Conservation (phyloP, 2,329 filamentous ascomycete species). For the Stachybotrys chlorohalonatus region DNA sequence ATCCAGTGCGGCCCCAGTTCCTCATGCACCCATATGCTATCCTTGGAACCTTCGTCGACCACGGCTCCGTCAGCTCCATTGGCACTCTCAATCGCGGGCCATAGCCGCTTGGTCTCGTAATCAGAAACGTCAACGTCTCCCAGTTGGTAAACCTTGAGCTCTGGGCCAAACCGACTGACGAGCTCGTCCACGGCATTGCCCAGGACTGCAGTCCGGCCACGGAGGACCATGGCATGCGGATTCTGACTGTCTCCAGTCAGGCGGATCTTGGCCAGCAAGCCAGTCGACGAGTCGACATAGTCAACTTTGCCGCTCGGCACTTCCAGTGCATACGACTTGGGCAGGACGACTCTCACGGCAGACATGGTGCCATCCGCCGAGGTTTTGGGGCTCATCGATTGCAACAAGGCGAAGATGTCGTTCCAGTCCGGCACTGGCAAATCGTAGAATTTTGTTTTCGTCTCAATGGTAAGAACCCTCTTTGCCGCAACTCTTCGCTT, state of each 20-base stretch:
- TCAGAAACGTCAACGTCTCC: conserved; percentile 24
- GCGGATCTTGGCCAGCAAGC: conserved; percentile 21
- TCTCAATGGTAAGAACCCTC: not conserved
- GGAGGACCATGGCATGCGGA: conserved; percentile 21
- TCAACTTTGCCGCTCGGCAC: conserved; percentile 22
- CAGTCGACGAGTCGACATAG: conserved; percentile 24
- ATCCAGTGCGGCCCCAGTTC: conserved; percentile 21
- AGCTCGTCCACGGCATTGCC: conserved; percentile 25
- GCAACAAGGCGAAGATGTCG: conserved; percentile 26
- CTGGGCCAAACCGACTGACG: conserved; percentile 14
- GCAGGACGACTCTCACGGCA: conserved; percentile 26
- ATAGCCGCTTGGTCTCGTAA: conserved; percentile 24
- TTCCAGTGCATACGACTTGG: conserved; percentile 22
- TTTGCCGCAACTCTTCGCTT: not conserved
- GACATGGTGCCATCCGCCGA: conserved; percentile 20
- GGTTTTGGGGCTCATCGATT: conserved; percentile 9
- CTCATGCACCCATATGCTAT: conserved; percentile 25
- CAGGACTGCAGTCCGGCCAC: conserved; percentile 19
- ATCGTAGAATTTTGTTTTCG: not conserved
- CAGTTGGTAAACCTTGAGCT: conserved; percentile 25
- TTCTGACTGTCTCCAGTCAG: conserved; percentile 21
- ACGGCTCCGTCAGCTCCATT: conserved; percentile 14
- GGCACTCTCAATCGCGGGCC: conserved; percentile 22
- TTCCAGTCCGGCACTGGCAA: conserved; percentile 26
- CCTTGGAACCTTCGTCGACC: conserved; percentile 8